phyloP scores from a whole-genome alignment of 1,139 yeast genomes.

The Kazachstania sp. region DNA sequence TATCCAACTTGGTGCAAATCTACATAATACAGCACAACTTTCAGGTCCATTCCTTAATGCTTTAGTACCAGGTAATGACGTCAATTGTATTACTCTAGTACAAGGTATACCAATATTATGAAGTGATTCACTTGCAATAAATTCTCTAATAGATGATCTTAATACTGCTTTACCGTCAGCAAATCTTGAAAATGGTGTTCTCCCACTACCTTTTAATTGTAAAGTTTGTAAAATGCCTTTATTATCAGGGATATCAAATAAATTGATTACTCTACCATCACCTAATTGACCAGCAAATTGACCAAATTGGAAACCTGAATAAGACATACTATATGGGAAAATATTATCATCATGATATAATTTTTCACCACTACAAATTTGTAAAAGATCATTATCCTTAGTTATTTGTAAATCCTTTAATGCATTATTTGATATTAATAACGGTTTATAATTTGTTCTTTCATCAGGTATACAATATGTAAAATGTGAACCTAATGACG shows the following conservation, averaged over 20 bases:
- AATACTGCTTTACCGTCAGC: conserved; percentile 96
- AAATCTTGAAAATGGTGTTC: conserved; percentile 85
- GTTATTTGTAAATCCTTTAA: conserved; percentile 51
- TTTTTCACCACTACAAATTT: conserved; percentile 56
- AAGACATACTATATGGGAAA: conserved; percentile 81
- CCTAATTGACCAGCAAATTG: conserved; percentile 95
- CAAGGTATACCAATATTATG: conserved; percentile 79
- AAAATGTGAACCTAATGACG: conserved; percentile 54
- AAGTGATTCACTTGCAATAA: conserved; percentile 73
- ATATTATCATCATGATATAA: conserved; percentile 37
- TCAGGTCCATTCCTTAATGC: conserved; percentile 69
- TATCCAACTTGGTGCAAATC: conserved; percentile 84
- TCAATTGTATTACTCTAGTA: conserved; percentile 70
- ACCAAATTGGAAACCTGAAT: conserved; percentile 96
- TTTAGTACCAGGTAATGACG: conserved; percentile 60
- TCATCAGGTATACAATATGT: conserved; percentile 62
- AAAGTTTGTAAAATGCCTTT: conserved; percentile 33
- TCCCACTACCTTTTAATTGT: conserved; percentile 87
- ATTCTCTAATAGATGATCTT: conserved; percentile 81
- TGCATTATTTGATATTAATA: conserved; percentile 56
- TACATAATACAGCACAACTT: conserved; percentile 73
- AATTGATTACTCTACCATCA: conserved; percentile 81
- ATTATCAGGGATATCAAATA: conserved; percentile 54
- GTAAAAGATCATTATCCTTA: conserved; percentile 40
- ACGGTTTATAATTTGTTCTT: conserved; percentile 45